A percentile compares a stretch with the other conserved stretches of the same genome.
These are phyloP conservation scores for Cladophialophora yegresii DNA, from an alignment of 2,329 filamentous ascomycete genomes.

Conservation along the genomic window DNA sequence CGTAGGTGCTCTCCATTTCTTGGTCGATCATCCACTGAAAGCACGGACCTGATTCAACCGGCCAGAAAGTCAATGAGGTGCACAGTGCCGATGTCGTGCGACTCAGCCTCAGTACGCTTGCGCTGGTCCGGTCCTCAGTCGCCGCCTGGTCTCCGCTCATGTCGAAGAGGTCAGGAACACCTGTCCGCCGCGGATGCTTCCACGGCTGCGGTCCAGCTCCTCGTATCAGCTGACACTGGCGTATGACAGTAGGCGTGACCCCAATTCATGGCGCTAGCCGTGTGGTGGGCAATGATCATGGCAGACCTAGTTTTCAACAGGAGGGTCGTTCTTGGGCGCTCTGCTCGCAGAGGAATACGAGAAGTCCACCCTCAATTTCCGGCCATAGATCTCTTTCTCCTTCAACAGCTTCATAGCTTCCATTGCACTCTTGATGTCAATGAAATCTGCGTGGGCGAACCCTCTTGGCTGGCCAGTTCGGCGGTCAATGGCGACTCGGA, in stretches of 20 bases:
- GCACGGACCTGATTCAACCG: neutral
- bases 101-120: neutral
- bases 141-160: neutral
- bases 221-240: neutral
- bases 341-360: constrained; percentile 32
- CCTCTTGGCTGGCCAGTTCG: constrained; percentile 77
- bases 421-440: constrained; percentile 65
- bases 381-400: constrained; percentile 64
- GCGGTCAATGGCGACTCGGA: constrained; percentile 80
- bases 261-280: neutral
- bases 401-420: constrained; percentile 60
- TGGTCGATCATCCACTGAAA: neutral
- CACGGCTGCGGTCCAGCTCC: neutral
- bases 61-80: neutral
- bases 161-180: neutral
- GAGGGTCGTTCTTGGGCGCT: constrained; percentile 30
- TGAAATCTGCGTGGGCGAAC: constrained; percentile 82
- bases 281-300: neutral
- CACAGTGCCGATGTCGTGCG: neutral
- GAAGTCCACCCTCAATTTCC: constrained; percentile 68
- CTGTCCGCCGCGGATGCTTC: neutral
- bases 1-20: neutral
- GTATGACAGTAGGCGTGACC: neutral
- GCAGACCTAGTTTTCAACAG: neutral
- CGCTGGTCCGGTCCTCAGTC: neutral